Base-by-base conservation (phyloP, 2,329 filamentous ascomycete species). In the Botrytis deweyae region DNA sequence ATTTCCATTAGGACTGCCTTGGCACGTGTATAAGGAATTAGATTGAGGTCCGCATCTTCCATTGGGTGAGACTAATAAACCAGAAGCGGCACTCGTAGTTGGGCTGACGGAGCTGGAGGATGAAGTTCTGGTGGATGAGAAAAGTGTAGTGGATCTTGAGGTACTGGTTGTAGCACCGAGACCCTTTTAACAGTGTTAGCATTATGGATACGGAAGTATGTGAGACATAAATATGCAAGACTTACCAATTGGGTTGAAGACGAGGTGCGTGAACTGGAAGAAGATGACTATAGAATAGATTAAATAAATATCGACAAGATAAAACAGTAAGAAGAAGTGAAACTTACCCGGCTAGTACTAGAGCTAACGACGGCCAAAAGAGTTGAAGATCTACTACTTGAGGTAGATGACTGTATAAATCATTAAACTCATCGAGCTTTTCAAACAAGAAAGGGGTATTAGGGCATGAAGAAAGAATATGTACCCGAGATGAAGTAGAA, bases 81-180 rank as follows among this genome's bases (percentile, higher is more conserved):
- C 38, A 42, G 25, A n/a, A 29, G 4, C 10, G 9, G 12, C 64
- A 38, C 44, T 67, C 1, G 44, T 10, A 38, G 20, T 52, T n/a
- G 44, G 33, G 8, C 22, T 4, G 16, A n/a, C 25, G 22, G 64
- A 67, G 22, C 64, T 67, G 20, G 44, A 10, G 16, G 64, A 52
- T 66, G 64, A 66, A 52, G 44, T 66, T 66, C 33, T 36, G 1
- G 44, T 38, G 33, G 64, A 67, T n/a, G 63, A 66, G 7, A 66
- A 49, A 3, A 66, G 29, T 0, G 63, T 66, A 1, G 63, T 49
- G 14, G 63, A 38, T 52, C 29, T 52, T 38, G 63, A 44, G 5
- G 44, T 67, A 52, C 44, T 52, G 5, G 44, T 52, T 10, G 44
- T 12, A 22, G 22, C 33, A 52, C 5, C 44, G 9, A 67, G 7